These are phyloP conservation scores for Eucalyptus rudis DNA, from an alignment of 345 rosid genomes.

Conservation along the genomic window DNA sequence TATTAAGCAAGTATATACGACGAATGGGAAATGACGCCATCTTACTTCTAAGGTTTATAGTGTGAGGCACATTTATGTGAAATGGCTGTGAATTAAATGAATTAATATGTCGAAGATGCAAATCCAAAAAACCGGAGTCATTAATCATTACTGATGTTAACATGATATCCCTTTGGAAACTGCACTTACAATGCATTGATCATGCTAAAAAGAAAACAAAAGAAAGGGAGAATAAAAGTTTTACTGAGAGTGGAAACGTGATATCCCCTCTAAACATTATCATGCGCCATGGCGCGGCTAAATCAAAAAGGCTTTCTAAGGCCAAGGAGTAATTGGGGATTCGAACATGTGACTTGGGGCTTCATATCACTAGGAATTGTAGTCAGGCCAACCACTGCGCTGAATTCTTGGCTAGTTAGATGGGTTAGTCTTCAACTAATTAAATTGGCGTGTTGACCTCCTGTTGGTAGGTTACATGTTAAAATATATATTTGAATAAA, in stretches of 20 bases:
- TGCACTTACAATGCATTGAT: not conserved
- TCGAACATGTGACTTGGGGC: not conserved
- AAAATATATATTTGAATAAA: not conserved
- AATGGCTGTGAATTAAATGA: not conserved
- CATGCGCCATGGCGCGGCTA: not conserved
- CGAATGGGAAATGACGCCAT: not conserved
- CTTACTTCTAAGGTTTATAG: not conserved
- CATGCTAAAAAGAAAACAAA: not conserved
- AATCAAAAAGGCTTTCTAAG: not conserved
- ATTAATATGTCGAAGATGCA: not conserved
- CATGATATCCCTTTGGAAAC: not conserved
- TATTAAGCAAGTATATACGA: not conserved
- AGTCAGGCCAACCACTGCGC: not conserved
- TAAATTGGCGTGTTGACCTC: not conserved
- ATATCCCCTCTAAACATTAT: too few relatives aligned
- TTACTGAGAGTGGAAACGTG: too few relatives aligned
- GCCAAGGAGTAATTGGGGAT: not conserved
- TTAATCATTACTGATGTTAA: too few relatives aligned
- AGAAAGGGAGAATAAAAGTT: not conserved
- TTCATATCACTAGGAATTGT: not conserved
- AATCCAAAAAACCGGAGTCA: not conserved
- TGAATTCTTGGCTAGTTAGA: not conserved
- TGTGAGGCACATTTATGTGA: not conserved
- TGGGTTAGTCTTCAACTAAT: not conserved
- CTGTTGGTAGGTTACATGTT: not conserved